Base-by-base conservation (phyloP, 305 asterid genomes). In the Nicotiana rustica region DNA sequence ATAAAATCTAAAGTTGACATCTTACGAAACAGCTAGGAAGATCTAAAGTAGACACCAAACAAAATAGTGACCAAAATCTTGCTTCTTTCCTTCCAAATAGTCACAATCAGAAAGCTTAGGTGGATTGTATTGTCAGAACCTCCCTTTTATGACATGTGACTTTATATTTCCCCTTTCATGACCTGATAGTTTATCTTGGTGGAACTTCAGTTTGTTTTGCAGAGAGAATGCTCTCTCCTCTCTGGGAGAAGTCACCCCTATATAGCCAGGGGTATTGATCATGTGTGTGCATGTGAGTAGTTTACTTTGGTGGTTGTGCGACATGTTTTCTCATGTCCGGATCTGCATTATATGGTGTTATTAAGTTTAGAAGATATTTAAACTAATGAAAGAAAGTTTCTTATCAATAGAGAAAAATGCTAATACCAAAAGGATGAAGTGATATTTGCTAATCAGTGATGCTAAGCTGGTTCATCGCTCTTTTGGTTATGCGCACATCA, bases 161-260 rank as follows among this genome's bases (percentile, higher is more conserved):
- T 19, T 49, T 73, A 73, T 73, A 13, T 14, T 9, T 21, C 60
- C 7, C 19, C 21, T 71, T 71, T 21, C 14, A 47, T 71, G 7
- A 71, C 79, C 21, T 73, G 25, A 49, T 61, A 49, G 17, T 73
- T 73, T 49, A 73, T 49, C 79, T 49, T 49, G 41, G 62, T 73
- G 60, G 44, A 73, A 73, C 44, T 73, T 49, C 64, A 49, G 79
- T 49, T 73, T 14, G 64, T 73, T 73, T 73, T 49, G 64, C 64
- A 49, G 44, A 49, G 25, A 49, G 64, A 14, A 14, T 73, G 79
- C 44, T 73, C 15, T 73, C 44, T 25, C 31, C 52, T 73, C 79
- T 49, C 79, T 49, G 41, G 79, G 79, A 73, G 64, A 73, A 73
- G 79, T 49, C 79, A 47, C 79, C 15, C 44, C 79, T 25, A 14